phyloP scores from a whole-genome alignment of 805 yeast genomes.

The Candida montana region DNA sequence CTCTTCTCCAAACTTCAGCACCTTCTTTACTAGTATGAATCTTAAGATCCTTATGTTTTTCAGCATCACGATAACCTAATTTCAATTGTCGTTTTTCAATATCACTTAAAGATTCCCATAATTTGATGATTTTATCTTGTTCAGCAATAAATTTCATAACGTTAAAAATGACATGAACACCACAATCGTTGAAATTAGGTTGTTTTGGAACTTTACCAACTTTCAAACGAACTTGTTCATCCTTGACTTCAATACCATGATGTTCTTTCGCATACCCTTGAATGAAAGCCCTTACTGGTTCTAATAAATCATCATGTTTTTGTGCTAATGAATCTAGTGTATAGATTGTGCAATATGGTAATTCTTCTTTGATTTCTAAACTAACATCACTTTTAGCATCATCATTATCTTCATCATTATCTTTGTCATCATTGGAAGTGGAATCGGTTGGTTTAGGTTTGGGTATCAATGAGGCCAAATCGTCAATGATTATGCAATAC shows the following conservation, averaged over 20 bases:
- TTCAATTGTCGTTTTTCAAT: too few species aligned
- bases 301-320: constrained; percentile 45
- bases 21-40: too few species aligned
- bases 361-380: not conserved
- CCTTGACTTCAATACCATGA: constrained; percentile 41
- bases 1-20: not conserved
- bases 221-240: constrained; percentile 41
- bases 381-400: not conserved
- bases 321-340: constrained; percentile 75
- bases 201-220: constrained; percentile 71
- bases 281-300: constrained; percentile 54
- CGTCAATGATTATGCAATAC: constrained; percentile 73
- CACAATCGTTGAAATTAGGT: constrained; percentile 89
- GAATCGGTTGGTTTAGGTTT: too few species aligned
- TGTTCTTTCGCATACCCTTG: constrained; percentile 67
- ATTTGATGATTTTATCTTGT: constrained; percentile 40
- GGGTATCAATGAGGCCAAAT: constrained; percentile 34
- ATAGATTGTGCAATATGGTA: constrained; percentile 22
- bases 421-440: too few species aligned
- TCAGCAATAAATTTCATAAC: constrained; percentile 51
- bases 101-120: too few species aligned
- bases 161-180: constrained; percentile 82
- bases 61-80: not conserved
- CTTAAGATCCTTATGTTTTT: too few species aligned
- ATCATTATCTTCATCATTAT: not conserved